Base-by-base conservation (phyloP, 805 yeast species). In the Candida koratica region DNA sequence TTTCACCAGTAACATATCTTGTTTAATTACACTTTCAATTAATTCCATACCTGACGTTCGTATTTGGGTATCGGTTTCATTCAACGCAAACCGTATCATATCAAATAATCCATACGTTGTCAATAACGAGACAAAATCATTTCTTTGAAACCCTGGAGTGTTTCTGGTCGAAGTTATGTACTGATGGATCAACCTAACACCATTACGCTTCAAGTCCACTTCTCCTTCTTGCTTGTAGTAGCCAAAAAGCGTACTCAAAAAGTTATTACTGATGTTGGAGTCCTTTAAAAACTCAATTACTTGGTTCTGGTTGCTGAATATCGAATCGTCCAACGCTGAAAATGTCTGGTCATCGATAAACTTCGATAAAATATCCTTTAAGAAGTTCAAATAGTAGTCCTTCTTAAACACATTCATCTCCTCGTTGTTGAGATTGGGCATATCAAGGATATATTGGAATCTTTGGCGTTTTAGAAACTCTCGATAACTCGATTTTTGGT, bases 331-430 rank as follows among this genome's bases (percentile, higher is more conserved):
- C 24, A 93, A 69, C 40, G 83, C 63, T 43, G 74, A 75, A 51
- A 80, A 77, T 4, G 88, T 74, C 28, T 80, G 75, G 53, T 90
- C 97, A 55, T 90, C 97, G 31, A 90, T 55, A 27, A 81, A 62
- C 35, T 96, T 67, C 3, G 93, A 89, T 17, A 90, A 60, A 1
- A 85, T 94, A 56, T 90, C 96, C 55, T 84, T 84, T 32, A 93
- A 63, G 54, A 84, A 86, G 51, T 83, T 89, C 37, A 88, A 64
- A 39, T 85, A 70, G 54, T 81, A 86, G 25, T 93, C 88, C 49
- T 78, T 77, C 38, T 80, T 78, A 39, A 89, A 81, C 34, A 83
- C 69, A 24, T 42, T 43, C 35, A 61, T 37, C 5, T 61, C 55
- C 11, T 78, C 66, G 8, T 36, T 12, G 4, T 34, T 34, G 2